phyloP scores from a whole-genome alignment of 2,329 filamentous ascomycete genomes.

The Furcasterigmium sp. region DNA sequence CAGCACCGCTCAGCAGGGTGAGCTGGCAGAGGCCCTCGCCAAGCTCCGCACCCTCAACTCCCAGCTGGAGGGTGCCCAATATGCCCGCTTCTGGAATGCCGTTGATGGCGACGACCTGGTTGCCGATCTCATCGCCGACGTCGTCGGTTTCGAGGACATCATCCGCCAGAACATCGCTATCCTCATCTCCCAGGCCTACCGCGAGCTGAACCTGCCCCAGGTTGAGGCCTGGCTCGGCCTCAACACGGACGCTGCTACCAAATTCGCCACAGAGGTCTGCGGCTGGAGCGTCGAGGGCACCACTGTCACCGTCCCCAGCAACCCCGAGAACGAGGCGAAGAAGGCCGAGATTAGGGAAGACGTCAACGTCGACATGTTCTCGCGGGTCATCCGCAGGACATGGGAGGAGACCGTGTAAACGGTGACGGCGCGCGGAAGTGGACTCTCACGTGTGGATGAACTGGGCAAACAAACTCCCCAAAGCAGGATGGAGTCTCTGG shows the following conservation, averaged over 20 bases:
- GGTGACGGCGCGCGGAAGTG: neutral
- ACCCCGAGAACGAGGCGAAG: constrained; percentile 97
- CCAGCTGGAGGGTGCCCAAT: constrained; percentile 85
- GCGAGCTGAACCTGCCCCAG: constrained; percentile 63
- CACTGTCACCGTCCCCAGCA: constrained; percentile 72
- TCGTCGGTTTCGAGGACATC: constrained; percentile 89
- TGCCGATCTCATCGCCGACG: constrained; percentile 91
- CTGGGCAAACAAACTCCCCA: neutral
- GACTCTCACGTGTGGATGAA: constrained; percentile 3
- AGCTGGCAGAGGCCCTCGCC: constrained; percentile 83
- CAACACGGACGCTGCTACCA: constrained; percentile 60
- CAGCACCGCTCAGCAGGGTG: constrained; percentile 58
- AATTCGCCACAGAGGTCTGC: constrained; percentile 80
- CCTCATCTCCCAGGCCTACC: constrained; percentile 75
- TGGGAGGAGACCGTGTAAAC: constrained; percentile 73
- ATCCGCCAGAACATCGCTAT: constrained; percentile 86
- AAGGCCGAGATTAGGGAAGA: constrained; percentile 94
- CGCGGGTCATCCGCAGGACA: constrained; percentile 72
- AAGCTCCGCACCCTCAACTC: constrained; percentile 82
- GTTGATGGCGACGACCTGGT: constrained; percentile 93
- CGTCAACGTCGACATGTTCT: constrained; percentile 84
- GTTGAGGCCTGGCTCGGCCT: constrained; percentile 75
- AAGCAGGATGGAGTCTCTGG: constrained; percentile 4
- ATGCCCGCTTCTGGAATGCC: constrained; percentile 87
- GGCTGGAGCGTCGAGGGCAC: constrained; percentile 72